Evolutionary conservation across 805 yeast species (phyloP), one percentile per base, ranked within the genome.

Genomic region (Ogataea methylovora): DNA sequence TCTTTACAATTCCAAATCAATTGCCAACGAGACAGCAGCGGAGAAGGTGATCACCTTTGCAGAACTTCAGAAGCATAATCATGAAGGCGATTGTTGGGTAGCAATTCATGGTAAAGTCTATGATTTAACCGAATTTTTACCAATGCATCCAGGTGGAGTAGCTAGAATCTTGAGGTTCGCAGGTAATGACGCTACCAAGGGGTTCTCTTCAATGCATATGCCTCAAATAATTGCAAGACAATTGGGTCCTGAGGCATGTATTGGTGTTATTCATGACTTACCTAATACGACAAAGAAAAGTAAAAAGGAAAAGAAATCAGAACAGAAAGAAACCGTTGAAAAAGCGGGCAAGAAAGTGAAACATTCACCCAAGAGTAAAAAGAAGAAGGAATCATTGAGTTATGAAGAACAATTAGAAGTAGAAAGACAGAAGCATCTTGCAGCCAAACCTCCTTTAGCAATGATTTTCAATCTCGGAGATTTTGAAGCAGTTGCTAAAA

Each of bases 401-500:
- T 22, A 8, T 8, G 17, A 8, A 9, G 30, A 18, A 4, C 3
- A 4, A 12, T 13, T 15, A 6, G 23, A 27, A 40, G 39, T 49
- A 14, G 61, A 58, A 27, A 58, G 76, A 38, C 51, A 54, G 28
- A 61, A 50, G 16, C 35, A 49, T 34, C 51, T 61, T 25, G 59
- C 63, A 20, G 57, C 61, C 29, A 77, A 74, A 61, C 97, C 97
- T 2, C 76, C 76, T 9, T 49, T 88, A 19, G 60, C 70, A 5
- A 76, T 72, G 40, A 73, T 87, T 36, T 75, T 78, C 52, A 85
- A 85, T 46, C 48, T 86, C 36, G 74, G 74, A 42, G 97, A 88
- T 57, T 90, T 88, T 52, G 97, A 88, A 59, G 72, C 69, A 43
- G 79, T 90, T 32, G 97, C 97, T 1, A 68, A 84, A 26, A 70